These are phyloP conservation scores for Aspergillus panamensis DNA, from an alignment of 495 filamentous ascomycete genomes.

Conservation along the genomic window DNA sequence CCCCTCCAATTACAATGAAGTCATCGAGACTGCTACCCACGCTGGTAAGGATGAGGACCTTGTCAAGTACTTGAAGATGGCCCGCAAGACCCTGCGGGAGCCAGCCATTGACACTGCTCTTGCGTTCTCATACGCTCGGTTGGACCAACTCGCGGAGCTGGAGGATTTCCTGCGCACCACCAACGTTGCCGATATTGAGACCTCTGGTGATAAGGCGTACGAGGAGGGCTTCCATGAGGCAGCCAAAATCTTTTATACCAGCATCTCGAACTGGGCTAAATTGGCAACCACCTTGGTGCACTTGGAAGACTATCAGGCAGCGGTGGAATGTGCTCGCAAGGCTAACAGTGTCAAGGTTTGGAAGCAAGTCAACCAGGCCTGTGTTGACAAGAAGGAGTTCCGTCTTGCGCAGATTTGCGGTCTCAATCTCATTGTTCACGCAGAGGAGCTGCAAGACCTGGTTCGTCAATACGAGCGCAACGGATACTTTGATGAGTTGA, in stretches of 20 bases:
- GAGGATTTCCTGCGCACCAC: conserved; percentile 94
- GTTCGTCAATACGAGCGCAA: conserved; percentile 96
- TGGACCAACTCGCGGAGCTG: conserved; percentile 86
- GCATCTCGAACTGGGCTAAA: conserved; percentile 99
- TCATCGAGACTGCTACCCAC: conserved; percentile 93
- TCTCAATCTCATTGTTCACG: conserved; percentile 97
- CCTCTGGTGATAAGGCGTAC: conserved; percentile 97
- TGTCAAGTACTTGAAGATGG: conserved; percentile 95
- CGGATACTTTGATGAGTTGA: conserved; percentile 98
- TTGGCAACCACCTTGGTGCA: conserved; percentile 95
- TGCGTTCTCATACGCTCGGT: conserved; percentile 88
- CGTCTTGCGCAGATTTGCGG: conserved; percentile 98
- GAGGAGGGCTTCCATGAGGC: conserved; percentile 92
- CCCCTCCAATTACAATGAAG: conserved; percentile 88
- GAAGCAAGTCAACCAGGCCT: conserved; percentile 98
- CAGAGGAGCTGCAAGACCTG: conserved; percentile 89
- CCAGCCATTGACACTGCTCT: conserved; percentile 90
- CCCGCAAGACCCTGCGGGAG: conserved; percentile 92
- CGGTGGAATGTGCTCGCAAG: conserved; percentile 97
- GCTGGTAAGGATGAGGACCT: conserved; percentile 98
- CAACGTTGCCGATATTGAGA: conserved; percentile 93
- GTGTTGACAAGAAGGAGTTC: conserved; percentile 98
- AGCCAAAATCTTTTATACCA: conserved; percentile 97
- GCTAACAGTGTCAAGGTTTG: conserved; percentile 99
- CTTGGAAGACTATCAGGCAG: conserved; percentile 94